Evolutionary conservation across 1,284 basidiomycete genomes (phyloP).

Genomic region (Heterobasidion occidentale): DNA sequence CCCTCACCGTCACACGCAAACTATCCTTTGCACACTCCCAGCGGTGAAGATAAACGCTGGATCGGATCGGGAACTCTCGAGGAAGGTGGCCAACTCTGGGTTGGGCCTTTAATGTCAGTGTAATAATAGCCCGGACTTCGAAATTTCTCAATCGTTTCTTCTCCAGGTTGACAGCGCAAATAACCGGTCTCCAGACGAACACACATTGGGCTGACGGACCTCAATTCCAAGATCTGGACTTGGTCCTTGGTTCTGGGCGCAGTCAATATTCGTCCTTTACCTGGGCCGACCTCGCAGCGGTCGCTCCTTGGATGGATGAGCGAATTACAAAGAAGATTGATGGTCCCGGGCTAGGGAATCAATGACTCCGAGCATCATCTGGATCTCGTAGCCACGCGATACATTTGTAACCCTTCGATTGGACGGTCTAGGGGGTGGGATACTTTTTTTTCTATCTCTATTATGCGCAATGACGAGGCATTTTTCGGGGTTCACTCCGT

Average conservation of each 20-base stretch:
- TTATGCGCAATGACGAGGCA: too few species aligned
- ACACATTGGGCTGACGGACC: constrained; percentile 26
- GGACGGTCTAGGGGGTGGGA: too few species aligned
- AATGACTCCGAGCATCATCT: constrained; percentile 16
- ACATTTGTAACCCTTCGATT: not conserved
- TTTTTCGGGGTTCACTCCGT: too few species aligned
- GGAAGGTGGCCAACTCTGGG: constrained; percentile 61
- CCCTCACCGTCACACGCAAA: constrained; percentile 46
- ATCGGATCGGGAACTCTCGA: constrained; percentile 39
- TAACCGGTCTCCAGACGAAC: constrained; percentile 38
- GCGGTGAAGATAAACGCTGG: constrained; percentile 64
- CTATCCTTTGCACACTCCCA: constrained; percentile 67
- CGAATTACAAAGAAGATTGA: constrained; percentile 53
- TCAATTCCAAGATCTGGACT: constrained; percentile 40
- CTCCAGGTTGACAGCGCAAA: constrained; percentile 56
- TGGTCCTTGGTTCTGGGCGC: constrained; percentile 38
- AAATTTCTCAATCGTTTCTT: constrained; percentile 5
- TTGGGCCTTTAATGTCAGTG: constrained; percentile 62
- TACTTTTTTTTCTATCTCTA: too few species aligned
- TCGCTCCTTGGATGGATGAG: constrained; percentile 72
- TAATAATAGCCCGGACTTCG: constrained; percentile 1
- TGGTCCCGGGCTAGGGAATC: constrained; percentile 58
- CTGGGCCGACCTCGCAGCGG: constrained; percentile 58
- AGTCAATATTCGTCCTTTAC: constrained; percentile 61
- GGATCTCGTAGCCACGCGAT: not conserved